Conservation (phyloP, 2,329 filamentous ascomycete genomes). For the Epichloe sibirici region DNA sequence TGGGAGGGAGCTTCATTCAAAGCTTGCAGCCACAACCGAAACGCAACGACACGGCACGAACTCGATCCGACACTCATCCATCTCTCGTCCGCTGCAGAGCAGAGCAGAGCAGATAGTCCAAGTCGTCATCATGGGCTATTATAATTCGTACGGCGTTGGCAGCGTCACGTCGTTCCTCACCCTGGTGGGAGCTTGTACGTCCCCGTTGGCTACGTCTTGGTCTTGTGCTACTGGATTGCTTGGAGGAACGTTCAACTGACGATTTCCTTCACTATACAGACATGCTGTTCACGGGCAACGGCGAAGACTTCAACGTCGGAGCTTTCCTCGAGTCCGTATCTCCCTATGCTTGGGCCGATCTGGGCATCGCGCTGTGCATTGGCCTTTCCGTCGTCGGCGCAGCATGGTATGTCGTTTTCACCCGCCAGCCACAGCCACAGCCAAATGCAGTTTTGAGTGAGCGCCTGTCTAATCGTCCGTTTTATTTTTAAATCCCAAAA, state of each 20-base stretch:
- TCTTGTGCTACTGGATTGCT: not conserved
- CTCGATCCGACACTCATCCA: not conserved
- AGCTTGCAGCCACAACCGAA: not conserved
- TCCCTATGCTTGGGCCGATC: constrained; percentile 82
- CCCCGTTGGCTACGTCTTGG: not conserved
- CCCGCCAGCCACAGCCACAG: constrained; percentile 10
- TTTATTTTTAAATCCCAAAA: not conserved
- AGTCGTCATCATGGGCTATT: constrained; percentile 51
- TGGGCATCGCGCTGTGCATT: constrained; percentile 90
- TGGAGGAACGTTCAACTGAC: not conserved
- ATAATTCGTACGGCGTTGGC: constrained; percentile 57
- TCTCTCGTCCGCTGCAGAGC: not conserved
- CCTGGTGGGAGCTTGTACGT: constrained; percentile 69
- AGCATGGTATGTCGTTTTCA: constrained; percentile 64
- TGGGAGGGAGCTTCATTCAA: not conserved
- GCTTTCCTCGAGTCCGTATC: constrained; percentile 89
- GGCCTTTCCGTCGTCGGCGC: constrained; percentile 92
- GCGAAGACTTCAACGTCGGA: constrained; percentile 94
- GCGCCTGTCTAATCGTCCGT: not conserved
- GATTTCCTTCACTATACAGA: constrained; percentile 40
- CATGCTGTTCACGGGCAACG: constrained; percentile 95
- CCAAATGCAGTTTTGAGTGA: not conserved
- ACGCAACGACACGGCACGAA: not conserved
- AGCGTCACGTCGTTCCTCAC: constrained; percentile 55
- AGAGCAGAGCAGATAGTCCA: not conserved